phyloP scores from a whole-genome alignment of 1,139 yeast genomes.

The Hyphopichia wangnamkhiaoensis region DNA sequence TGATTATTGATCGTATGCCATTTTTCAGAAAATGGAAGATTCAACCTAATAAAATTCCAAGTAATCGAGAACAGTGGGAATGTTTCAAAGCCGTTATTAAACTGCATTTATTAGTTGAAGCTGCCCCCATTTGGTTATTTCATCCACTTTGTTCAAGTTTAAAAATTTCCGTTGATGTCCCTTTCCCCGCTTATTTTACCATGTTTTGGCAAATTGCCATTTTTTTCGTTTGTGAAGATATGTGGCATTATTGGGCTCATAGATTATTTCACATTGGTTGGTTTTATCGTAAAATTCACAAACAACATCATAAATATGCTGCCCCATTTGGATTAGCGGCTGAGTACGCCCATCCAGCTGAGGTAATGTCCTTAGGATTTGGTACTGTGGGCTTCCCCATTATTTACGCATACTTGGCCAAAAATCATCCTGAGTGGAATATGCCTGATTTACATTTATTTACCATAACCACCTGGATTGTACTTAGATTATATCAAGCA shows the following conservation, averaged over 20 bases:
- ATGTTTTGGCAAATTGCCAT: constrained; percentile 65
- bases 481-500: constrained; percentile 88
- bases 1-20: constrained; percentile 72
- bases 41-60: constrained; percentile 77
- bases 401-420: constrained; percentile 45
- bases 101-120: constrained; percentile 88
- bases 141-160: constrained; percentile 82
- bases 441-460: constrained; percentile 75
- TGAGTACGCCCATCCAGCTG: constrained; percentile 94
- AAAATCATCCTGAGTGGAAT: constrained; percentile 37
- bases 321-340: constrained; percentile 97
- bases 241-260: constrained; percentile 97
- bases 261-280: constrained; percentile 82
- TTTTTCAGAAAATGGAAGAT: constrained; percentile 77
- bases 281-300: constrained; percentile 88
- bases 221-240: constrained; percentile 84
- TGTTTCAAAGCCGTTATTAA: constrained; percentile 81
- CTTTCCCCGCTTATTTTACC: constrained; percentile 68
- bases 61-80: constrained; percentile 84
- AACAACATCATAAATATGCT: constrained; percentile 94
- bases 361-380: constrained; percentile 84
- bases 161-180: constrained; percentile 76
- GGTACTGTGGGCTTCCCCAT: constrained; percentile 96
- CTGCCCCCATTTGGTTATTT: constrained; percentile 93
- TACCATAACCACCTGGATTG: constrained; percentile 84